Conservation (phyloP, 345 rosid genomes). For the Eutrema japonicum region DNA sequence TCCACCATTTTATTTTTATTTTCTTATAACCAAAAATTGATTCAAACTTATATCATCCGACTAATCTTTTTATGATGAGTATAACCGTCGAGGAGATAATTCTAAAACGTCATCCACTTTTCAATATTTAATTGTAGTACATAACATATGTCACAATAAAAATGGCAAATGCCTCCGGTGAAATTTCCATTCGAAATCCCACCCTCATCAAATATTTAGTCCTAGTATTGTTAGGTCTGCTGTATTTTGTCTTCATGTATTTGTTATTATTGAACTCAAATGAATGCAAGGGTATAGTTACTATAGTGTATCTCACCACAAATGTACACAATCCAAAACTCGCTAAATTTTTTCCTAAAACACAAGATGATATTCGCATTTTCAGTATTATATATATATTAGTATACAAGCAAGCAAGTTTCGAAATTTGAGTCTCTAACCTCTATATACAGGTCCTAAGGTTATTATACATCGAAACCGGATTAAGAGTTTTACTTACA, state of each 20-base stretch:
- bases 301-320: no score
- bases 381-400: background rate
- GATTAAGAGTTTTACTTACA: constrained; percentile 7
- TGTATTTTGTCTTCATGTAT: background rate
- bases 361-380: background rate
- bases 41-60: no score
- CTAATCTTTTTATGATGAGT: no score
- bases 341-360: background rate
- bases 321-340: no score
- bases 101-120: background rate
- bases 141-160: constrained; percentile 21
- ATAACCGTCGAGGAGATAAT: no score
- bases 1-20: background rate
- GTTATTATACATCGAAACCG: background rate
- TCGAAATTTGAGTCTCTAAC: background rate
- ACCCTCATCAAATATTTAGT: background rate
- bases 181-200: constrained; percentile 29
- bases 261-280: background rate
- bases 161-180: constrained; percentile 10
- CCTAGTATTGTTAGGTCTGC: background rate
- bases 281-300: no score
- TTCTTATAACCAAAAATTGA: no score
- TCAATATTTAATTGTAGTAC: background rate
- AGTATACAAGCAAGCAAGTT: background rate
- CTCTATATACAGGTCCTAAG: background rate